phyloP scores from a whole-genome alignment of 164 flowering plant species.

The Dillenia turbinata region DNA sequence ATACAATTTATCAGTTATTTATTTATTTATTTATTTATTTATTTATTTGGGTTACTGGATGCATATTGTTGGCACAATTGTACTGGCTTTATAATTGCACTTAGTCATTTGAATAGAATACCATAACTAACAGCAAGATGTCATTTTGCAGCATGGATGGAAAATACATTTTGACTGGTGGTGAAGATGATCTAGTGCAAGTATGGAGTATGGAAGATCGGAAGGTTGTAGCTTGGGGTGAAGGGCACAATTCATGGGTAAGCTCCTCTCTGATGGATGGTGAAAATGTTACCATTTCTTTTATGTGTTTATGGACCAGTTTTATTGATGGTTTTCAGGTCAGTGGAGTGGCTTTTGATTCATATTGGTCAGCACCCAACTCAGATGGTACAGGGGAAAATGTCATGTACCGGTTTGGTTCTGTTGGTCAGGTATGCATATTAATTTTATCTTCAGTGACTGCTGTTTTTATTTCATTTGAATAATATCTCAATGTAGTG shows the following conservation, averaged over 20 bases:
- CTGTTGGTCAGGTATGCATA: slow-evolving; percentile 91
- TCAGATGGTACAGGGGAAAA: slow-evolving; percentile 75
- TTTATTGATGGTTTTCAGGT: slow-evolving; percentile 50
- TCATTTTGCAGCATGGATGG: slow-evolving; percentile 63
- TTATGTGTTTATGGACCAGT: slow-evolving; percentile 3
- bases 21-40: background rate
- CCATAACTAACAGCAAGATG: slow-evolving; percentile 8
- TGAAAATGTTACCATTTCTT: slow-evolving; percentile 3
- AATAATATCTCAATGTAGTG: no score
- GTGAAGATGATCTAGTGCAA: slow-evolving; percentile 97
- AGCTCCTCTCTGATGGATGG: slow-evolving; percentile 14
- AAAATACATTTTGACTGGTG: slow-evolving; percentile 91
- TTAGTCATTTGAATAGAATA: background rate
- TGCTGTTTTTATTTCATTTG: no score
- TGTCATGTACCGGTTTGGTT: slow-evolving; percentile 91
- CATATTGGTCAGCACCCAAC: slow-evolving; percentile 86
- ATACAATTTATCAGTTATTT: background rate
- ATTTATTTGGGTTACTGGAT: background rate
- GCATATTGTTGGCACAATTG: no score
- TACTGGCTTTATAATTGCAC: background rate
- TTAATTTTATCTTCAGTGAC: no score
- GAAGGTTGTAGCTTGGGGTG: slow-evolving; percentile 98
- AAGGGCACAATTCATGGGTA: slow-evolving; percentile 99
- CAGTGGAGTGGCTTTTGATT: slow-evolving; percentile 97
- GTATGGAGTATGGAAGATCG: slow-evolving; percentile 99